Evolutionary conservation across 352 stramenopile genomes (phyloP).

Genomic region (Phytopythium oedochilum): DNA sequence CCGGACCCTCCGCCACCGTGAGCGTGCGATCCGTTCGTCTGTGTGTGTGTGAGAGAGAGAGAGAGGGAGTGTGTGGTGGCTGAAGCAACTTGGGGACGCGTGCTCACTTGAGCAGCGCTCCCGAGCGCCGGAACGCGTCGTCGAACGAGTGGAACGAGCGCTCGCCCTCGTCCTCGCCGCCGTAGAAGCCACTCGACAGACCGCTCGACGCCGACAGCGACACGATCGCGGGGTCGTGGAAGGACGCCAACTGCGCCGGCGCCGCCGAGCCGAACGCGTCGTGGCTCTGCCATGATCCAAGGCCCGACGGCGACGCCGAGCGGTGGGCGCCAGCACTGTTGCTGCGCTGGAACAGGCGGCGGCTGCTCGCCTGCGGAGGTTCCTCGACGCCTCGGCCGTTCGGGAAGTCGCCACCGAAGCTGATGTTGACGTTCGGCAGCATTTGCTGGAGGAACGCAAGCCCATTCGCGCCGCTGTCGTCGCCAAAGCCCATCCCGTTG

Average conservation of each 20-base stretch:
- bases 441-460: conserved; percentile 85
- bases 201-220: conserved; percentile 22
- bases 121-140: conserved; percentile 31
- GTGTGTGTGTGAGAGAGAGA: conserved; percentile 17
- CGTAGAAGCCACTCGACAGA: conserved; percentile 29
- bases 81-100: conserved; percentile 9
- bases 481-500: conserved; percentile 18
- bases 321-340: conserved; percentile 14
- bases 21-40: conserved; percentile 11
- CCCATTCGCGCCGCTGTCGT: conserved; percentile 18
- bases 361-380: conserved; percentile 12
- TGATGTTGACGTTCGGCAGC: conserved; percentile 88
- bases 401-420: conserved; percentile 69
- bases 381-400: conserved; percentile 10
- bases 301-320: background rate
- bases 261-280: conserved; percentile 12
- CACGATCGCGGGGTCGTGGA: conserved; percentile 53
- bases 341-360: conserved; percentile 35
- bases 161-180: conserved; percentile 25
- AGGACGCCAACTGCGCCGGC: conserved; percentile 20
- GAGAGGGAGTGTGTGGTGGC: conserved; percentile 8
- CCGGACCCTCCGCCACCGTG: background rate
- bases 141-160: conserved; percentile 29
- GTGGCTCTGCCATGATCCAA: conserved; percentile 7
- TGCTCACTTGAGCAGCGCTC: conserved; percentile 31